Evolutionary conservation across 352 stramenopile species (phyloP), one percentile per base, ranked within the genome.

Genomic region (Thalassiosira hispida): DNA sequence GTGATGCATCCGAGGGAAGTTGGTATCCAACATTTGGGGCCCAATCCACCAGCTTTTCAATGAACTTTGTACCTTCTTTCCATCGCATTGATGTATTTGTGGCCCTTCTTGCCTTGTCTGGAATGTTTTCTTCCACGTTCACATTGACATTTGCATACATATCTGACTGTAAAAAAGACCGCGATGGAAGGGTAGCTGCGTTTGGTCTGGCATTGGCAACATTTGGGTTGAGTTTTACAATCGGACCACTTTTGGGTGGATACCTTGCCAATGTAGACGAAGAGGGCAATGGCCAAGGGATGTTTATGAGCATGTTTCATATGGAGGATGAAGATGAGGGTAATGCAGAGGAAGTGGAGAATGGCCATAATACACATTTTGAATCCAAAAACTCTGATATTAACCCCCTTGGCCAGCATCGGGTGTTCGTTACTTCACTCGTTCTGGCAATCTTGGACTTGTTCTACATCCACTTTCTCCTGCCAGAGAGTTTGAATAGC

Each of bases 71-170:
- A 20, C 27, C 52, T 8, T 29, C 29, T n/a, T 38, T 73, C 49
- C 64, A 85, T 51, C 60, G 80, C 20, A 83, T 83, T 22, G 75
- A 83, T 63, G 35, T 91, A n/a, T 94, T 94, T 72, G 81, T 94
- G 0, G 31, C 85, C 5, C 65, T 93, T 2, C 64, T 94, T 20
- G 77, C 83, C 33, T 35, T 94, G 2, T 94, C 87, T 11, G 92
- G 92, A 51, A 74, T 95, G 14, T 96, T 96, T 72, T 85, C 88
- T 16, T 91, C 83, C 14, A 97, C 94, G n/a, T 97, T 97, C 75
- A 92, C 94, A 8, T 62, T 96, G 16, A 90, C 91, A 44, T 97
- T 97, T 89, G 91, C 92, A 2, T 97, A 97, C 73, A 97, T 97
- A 57, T 88, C 85, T 16, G 94, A 97, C 79, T 89, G 93, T 16